These are phyloP conservation scores for Laguncularia racemosa DNA, from an alignment of 345 rosid species.

Conservation along the genomic window DNA sequence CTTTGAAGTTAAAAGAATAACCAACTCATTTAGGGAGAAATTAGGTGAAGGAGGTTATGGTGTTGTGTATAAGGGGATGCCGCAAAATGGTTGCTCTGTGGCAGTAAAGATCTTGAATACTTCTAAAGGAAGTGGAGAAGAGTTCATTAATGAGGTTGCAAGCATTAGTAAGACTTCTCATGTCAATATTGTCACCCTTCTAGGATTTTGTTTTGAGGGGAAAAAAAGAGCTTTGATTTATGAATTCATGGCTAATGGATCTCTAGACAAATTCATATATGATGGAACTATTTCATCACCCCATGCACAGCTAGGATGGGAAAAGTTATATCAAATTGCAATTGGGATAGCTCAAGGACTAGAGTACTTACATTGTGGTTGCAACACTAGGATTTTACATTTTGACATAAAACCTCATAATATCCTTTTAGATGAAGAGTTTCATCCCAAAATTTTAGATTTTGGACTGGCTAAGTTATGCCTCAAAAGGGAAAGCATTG, in stretches of 20 bases:
- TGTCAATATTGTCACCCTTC: slow-evolving; percentile 23
- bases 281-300: background rate
- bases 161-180: slow-evolving; percentile 50
- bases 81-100: slow-evolving; percentile 19
- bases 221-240: slow-evolving; percentile 23
- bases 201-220: slow-evolving; percentile 22
- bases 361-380: slow-evolving; percentile 38
- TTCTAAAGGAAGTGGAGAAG: slow-evolving; percentile 30
- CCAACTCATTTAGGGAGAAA: slow-evolving; percentile 16
- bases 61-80: slow-evolving; percentile 17
- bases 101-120: slow-evolving; percentile 30
- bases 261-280: slow-evolving; percentile 27
- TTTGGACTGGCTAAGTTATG: slow-evolving; percentile 41
- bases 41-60: slow-evolving; percentile 37
- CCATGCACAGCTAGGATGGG: slow-evolving; percentile 11
- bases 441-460: slow-evolving; percentile 34
- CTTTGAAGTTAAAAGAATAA: slow-evolving; percentile 22
- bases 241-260: slow-evolving; percentile 35
- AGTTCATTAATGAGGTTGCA: slow-evolving; percentile 35
- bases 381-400: slow-evolving; percentile 30
- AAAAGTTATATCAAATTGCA: slow-evolving; percentile 12
- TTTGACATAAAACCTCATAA: slow-evolving; percentile 44
- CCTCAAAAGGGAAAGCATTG: slow-evolving; percentile 17
- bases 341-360: slow-evolving; percentile 30
- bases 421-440: slow-evolving; percentile 28